phyloP scores from a whole-genome alignment of 2,329 filamentous ascomycete species.

The Monosporascus sp. region DNA sequence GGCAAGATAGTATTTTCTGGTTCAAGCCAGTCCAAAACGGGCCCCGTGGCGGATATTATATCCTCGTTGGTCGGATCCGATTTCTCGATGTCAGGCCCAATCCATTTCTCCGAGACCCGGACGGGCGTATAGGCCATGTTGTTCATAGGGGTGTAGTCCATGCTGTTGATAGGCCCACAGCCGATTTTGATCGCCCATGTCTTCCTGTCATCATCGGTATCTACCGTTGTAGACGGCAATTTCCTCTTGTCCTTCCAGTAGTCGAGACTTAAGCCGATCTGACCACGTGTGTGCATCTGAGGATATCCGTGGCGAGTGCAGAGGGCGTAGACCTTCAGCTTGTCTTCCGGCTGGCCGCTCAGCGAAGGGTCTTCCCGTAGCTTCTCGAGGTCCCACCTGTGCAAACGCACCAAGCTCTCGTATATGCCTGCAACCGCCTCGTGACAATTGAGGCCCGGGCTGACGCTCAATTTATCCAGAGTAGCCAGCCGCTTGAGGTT shows the following conservation, averaged over 20 bases:
- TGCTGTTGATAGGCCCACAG: slow-evolving; percentile 45
- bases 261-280: slow-evolving; percentile 65
- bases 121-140: slow-evolving; percentile 50
- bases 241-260: slow-evolving; percentile 68
- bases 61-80: slow-evolving; percentile 40
- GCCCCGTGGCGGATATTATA: slow-evolving; percentile 29
- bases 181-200: slow-evolving; percentile 66
- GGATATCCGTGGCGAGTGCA: slow-evolving; percentile 68
- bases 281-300: slow-evolving; percentile 61
- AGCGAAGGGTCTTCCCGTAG: slow-evolving; percentile 44
- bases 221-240: slow-evolving; percentile 32
- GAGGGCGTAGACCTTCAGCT: slow-evolving; percentile 52
- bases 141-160: slow-evolving; percentile 3
- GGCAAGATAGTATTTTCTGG: slow-evolving; percentile 60
- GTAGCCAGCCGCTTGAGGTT: slow-evolving; percentile 66
- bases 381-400: slow-evolving; percentile 62
- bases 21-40: slow-evolving; percentile 65
- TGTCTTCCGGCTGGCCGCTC: slow-evolving; percentile 41
- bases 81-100: slow-evolving; percentile 63
- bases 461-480: slow-evolving; percentile 66
- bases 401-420: slow-evolving; percentile 62
- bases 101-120: slow-evolving; percentile 69
- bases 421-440: slow-evolving; percentile 72
- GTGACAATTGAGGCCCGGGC: slow-evolving; percentile 67
- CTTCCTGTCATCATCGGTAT: slow-evolving; percentile 33